Percentiles rank a stretch among this genome's conserved stretches.
Conservation (phyloP, 2,329 filamentous ascomycete species). For the Pyrenophora teres region DNA sequence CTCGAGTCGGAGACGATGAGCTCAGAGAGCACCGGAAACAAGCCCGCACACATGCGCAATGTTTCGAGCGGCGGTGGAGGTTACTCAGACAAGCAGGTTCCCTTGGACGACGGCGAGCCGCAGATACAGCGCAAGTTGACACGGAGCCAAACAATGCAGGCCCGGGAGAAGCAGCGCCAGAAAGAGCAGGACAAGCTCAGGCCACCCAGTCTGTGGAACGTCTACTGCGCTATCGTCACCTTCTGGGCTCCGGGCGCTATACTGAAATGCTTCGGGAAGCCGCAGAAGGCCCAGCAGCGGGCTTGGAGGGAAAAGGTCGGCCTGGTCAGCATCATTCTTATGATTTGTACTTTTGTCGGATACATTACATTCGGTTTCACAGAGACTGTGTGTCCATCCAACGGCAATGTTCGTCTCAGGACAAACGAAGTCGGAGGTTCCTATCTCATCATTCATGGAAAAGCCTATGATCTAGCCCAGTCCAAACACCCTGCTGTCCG, state of each 20-base stretch:
- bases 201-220: slow-evolving; percentile 89
- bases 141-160: slow-evolving; percentile 63
- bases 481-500: slow-evolving; percentile 80
- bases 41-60: slow-evolving; percentile 48
- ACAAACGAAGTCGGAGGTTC: slow-evolving; percentile 80
- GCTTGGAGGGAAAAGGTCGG: slow-evolving; percentile 99
- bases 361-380: slow-evolving; percentile 98
- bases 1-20: slow-evolving; percentile 59
- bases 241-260: slow-evolving; percentile 92
- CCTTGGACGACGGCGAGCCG: slow-evolving; percentile 34
- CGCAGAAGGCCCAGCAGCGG: slow-evolving; percentile 80
- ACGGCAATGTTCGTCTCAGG: slow-evolving; percentile 69
- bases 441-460: slow-evolving; percentile 96
- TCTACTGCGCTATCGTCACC: slow-evolving; percentile 91
- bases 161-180: slow-evolving; percentile 64
- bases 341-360: slow-evolving; percentile 87
- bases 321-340: slow-evolving; percentile 86
- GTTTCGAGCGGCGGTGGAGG: slow-evolving; percentile 45
- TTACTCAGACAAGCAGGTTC: slow-evolving; percentile 47
- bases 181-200: slow-evolving; percentile 67
- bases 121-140: slow-evolving; percentile 64
- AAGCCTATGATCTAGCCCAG: slow-evolving; percentile 78
- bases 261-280: slow-evolving; percentile 82
- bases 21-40: slow-evolving; percentile 67
- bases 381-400: slow-evolving; percentile 76